These are phyloP conservation scores for Luffa acutangula DNA, from an alignment of 306 rosid genomes.

Conservation along the genomic window DNA sequence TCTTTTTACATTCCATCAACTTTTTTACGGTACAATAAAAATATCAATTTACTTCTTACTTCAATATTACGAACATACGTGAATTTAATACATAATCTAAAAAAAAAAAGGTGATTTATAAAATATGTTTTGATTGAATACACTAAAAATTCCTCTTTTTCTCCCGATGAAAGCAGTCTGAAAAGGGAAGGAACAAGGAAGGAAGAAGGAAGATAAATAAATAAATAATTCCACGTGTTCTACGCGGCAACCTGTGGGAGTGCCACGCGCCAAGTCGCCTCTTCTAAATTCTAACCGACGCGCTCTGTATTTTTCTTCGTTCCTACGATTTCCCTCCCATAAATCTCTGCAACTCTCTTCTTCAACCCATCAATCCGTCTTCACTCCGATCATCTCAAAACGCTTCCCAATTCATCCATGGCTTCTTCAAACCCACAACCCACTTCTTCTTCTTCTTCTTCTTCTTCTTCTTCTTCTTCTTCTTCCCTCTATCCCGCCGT, in stretches of 20 bases:
- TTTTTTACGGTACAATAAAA: no score
- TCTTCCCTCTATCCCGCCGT: conserved; percentile 35
- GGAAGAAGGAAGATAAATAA: not conserved
- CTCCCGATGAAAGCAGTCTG: no score
- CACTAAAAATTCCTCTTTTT: no score
- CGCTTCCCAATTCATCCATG: not conserved
- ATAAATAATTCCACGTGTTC: not conserved
- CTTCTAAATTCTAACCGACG: not conserved
- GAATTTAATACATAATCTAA: no score
- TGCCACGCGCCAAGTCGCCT: not conserved
- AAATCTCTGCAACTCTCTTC: not conserved
- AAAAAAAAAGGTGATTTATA: no score
- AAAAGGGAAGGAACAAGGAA: not conserved
- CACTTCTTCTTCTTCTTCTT: conserved; percentile 21
- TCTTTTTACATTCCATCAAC: no score
- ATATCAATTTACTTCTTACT: no score
- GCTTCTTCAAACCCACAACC: not conserved
- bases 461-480: conserved; percentile 27
- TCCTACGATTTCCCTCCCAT: not conserved
- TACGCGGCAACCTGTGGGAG: not conserved
- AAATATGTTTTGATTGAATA: no score
- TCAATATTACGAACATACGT: no score
- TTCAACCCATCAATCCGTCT: not conserved
- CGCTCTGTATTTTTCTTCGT: conserved; percentile 1
- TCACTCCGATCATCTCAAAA: not conserved